These are phyloP conservation scores for Amphibolis antarctica DNA, from an alignment of 106 monocot species.

Conservation along the genomic window DNA sequence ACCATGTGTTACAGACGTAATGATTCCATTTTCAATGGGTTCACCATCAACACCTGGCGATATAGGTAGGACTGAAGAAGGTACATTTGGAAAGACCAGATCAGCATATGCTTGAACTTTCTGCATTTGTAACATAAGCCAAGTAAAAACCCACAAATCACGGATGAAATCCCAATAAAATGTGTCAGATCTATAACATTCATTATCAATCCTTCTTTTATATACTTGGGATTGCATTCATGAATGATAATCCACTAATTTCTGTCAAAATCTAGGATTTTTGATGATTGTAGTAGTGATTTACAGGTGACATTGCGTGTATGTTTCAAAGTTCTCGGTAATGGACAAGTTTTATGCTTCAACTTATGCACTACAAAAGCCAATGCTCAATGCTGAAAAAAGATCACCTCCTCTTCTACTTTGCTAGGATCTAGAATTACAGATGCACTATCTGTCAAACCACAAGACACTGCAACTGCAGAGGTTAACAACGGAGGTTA, in stretches of 20 bases:
- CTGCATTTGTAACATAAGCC: slow-evolving; percentile 20
- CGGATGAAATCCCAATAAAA: not conserved
- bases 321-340: no score
- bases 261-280: no score
- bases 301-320: no score
- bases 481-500: slow-evolving; percentile 8
- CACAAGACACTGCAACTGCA: slow-evolving; percentile 84
- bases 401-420: slow-evolving; percentile 67
- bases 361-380: not conserved
- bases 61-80: slow-evolving; percentile 35
- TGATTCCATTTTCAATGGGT: slow-evolving; percentile 60
- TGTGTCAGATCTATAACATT: not conserved
- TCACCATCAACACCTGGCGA: slow-evolving; percentile 26
- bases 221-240: no score
- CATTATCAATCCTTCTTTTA: no score
- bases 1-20: slow-evolving; percentile 74
- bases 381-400: not conserved
- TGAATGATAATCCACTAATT: no score
- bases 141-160: not conserved
- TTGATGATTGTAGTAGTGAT: no score
- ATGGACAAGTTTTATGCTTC: not conserved
- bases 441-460: slow-evolving; percentile 41
- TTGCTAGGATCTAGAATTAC: slow-evolving; percentile 65
- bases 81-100: slow-evolving; percentile 72
- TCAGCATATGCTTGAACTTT: slow-evolving; percentile 60